phyloP scores from a whole-genome alignment of 2,329 filamentous ascomycete species.

The Pestalotiopsis sp. region DNA sequence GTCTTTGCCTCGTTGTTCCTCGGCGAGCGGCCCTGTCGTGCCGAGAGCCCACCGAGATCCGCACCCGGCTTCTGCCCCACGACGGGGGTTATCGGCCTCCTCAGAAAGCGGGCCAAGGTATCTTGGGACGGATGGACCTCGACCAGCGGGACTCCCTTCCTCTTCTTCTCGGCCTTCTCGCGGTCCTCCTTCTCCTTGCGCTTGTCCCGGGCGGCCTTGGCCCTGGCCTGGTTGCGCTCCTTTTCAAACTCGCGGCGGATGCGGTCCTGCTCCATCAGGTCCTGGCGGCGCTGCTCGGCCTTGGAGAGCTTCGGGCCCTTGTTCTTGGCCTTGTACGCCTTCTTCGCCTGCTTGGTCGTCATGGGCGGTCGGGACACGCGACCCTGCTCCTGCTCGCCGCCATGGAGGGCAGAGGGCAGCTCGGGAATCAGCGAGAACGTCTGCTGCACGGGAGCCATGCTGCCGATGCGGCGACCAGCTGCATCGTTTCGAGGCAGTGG shows the following conservation, averaged over 20 bases:
- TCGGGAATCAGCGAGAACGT: constrained; percentile 38
- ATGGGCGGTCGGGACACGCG: constrained; percentile 38
- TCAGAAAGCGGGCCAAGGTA: constrained; percentile 56
- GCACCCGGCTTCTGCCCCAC: background rate
- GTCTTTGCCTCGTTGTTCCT: background rate
- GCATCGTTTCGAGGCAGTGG: background rate
- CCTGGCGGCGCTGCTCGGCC: constrained; percentile 42
- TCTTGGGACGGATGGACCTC: constrained; percentile 58
- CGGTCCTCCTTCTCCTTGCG: constrained; percentile 56
- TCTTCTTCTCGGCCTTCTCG: constrained; percentile 51
- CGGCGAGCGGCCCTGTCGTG: background rate
- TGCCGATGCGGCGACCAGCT: background rate
- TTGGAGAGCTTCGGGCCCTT: constrained; percentile 52
- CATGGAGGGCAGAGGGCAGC: constrained; percentile 25
- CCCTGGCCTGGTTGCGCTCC: constrained; percentile 49
- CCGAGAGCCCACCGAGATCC: constrained; percentile 10
- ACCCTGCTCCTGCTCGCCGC: constrained; percentile 15
- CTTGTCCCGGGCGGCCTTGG: constrained; percentile 52
- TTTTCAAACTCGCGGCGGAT: constrained; percentile 54
- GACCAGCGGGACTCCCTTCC: constrained; percentile 54
- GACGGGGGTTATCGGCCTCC: constrained; percentile 22
- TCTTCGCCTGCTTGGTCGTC: constrained; percentile 55
- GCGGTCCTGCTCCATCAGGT: constrained; percentile 53
- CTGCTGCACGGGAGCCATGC: constrained; percentile 37
- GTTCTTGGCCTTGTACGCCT: constrained; percentile 54